These are phyloP conservation scores for Acer saccharum DNA, from an alignment of 345 rosid genomes.

Conservation along the genomic window DNA sequence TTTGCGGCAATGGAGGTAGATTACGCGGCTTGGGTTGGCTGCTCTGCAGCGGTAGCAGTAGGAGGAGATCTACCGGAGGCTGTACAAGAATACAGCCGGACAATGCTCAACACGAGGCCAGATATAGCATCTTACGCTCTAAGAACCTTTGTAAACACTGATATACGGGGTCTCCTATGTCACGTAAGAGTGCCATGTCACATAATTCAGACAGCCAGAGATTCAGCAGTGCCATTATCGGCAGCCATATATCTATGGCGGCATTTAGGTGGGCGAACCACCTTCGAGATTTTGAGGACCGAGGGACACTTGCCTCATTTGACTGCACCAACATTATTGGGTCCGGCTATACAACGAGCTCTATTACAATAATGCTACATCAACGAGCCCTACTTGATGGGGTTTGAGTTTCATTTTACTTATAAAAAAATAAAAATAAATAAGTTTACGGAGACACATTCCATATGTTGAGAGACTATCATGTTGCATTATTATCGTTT, in stretches of 20 bases:
- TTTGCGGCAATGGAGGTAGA: constrained; percentile 55
- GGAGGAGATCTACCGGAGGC: constrained; percentile 58
- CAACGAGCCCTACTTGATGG: no score
- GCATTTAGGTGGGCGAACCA: constrained; percentile 52
- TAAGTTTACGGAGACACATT: no score
- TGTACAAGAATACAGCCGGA: constrained; percentile 52
- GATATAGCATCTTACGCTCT: constrained; percentile 48
- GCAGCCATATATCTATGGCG: constrained; percentile 44
- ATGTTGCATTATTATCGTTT: no score
- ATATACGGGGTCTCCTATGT: constrained; percentile 50
- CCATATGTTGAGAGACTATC: no score
- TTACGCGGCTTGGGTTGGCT: constrained; percentile 51
- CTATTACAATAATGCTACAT: constrained; percentile 30
- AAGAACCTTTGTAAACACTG: constrained; percentile 43
- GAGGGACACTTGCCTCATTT: constrained; percentile 62
- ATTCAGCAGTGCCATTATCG: constrained; percentile 43
- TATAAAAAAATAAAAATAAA: no score
- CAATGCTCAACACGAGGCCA: constrained; percentile 58
- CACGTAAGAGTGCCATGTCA: constrained; percentile 46
- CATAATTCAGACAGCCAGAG: constrained; percentile 50
- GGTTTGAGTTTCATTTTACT: no score
- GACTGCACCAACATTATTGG: constrained; percentile 43
- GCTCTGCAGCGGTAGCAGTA: constrained; percentile 47
- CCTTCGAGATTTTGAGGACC: constrained; percentile 45
- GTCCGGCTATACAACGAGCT: constrained; percentile 45